Evolutionary conservation across 1,284 basidiomycete species (phyloP), one percentile per base, ranked within the genome.

Genomic region (Cryptococcus sp.): DNA sequence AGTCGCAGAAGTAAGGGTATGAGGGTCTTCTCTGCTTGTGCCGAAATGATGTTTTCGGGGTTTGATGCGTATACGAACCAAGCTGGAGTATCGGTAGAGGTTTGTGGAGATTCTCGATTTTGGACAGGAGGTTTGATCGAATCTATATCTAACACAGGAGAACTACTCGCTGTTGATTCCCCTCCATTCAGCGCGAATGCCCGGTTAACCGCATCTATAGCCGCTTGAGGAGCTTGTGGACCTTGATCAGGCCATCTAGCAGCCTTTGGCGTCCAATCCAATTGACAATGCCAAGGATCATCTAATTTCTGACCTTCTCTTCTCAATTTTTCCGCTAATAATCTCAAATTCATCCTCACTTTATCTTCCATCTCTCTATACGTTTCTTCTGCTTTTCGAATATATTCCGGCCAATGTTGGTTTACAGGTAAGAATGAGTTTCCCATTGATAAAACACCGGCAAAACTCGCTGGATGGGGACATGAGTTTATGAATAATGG

Each of bases 231-330:
- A 32, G 50, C 31, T 23, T 50, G 31, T n/a, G 44, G 14, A 11
- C 56, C 50, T 14, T 31, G 35, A n/a, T 43, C 55, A 4, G 10
- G 11, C 74, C 77, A 79, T 66, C 87, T 84, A n/a, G 86, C 85
- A 2, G 84, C 80, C 75, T 98, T 98, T 0, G 90, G 90, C 2
- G 88, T 86, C 95, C 95, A 98, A 73, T 99, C 94, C 52, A 98
- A 79, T 73, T 99, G 96, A 49, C 81, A 83, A 14, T 92, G 78
- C 94, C 94, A 98, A 2, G 86, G 83, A 72, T 95, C 89, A 1
- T 83, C 80, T 61, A 83, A 83, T 85, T 88, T 90, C 49, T 75
- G 76, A 67, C 75, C 82, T 79, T 32, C 86, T 82, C 54, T 83
- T 74, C 63, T 83, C 78, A 68, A 62, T 61, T 63, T 75, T 58